These are phyloP conservation scores for Bjerkandera adusta DNA, from an alignment of 1,284 basidiomycete genomes.

Conservation along the genomic window DNA sequence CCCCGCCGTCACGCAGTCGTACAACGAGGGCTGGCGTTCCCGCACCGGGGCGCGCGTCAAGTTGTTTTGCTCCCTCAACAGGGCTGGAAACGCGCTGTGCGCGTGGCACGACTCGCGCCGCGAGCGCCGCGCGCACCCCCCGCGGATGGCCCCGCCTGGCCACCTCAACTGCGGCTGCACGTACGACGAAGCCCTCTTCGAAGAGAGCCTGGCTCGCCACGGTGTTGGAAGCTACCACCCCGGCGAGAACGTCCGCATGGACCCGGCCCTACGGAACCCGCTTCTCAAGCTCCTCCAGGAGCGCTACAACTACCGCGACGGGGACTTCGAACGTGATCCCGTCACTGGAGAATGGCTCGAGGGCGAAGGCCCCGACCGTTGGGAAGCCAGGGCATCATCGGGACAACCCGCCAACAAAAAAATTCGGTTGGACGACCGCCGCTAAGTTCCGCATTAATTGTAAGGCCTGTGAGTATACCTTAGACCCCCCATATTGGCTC, in stretches of 20 bases:
- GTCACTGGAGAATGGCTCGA: constrained; percentile 60
- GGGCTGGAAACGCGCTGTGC: constrained; percentile 81
- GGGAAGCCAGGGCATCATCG: constrained; percentile 56
- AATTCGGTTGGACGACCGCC: constrained; percentile 29
- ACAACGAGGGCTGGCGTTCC: constrained; percentile 61
- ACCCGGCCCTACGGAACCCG: constrained; percentile 77
- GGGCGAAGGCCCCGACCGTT: constrained; percentile 56
- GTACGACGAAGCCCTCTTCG: constrained; percentile 77
- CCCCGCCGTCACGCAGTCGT: constrained; percentile 43
- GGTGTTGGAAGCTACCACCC: constrained; percentile 77
- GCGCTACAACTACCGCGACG: constrained; percentile 77
- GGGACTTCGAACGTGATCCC: constrained; percentile 74
- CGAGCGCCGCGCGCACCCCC: constrained; percentile 72
- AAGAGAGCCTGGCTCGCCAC: constrained; percentile 76
- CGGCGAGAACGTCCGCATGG: constrained; percentile 82
- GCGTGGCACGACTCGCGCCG: constrained; percentile 85
- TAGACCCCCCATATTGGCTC: constrained; percentile 2
- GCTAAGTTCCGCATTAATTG: constrained; percentile 14
- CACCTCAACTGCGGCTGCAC: constrained; percentile 82
- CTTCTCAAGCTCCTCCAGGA: constrained; percentile 66
- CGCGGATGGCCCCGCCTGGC: constrained; percentile 75
- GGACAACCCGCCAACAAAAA: constrained; percentile 37
- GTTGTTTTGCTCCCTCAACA: constrained; percentile 75
- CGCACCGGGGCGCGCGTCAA: constrained; percentile 69
- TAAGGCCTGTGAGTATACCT: constrained; percentile 13